Conservation (phyloP, 805 yeast genomes). For the Nakazawaea populi region DNA sequence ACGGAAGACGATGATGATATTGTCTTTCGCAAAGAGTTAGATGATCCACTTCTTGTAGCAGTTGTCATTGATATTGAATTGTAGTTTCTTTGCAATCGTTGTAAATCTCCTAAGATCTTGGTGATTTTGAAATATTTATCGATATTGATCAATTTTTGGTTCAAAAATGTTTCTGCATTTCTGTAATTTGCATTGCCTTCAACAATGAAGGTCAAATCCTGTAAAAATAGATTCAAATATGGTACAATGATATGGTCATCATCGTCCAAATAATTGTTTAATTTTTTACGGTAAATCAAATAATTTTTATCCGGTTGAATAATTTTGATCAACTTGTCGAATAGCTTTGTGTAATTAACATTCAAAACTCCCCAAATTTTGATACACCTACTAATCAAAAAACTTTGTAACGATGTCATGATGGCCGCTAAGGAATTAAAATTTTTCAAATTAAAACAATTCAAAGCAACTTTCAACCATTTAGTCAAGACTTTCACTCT, state of each 20-base stretch:
- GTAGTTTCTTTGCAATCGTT: constrained; percentile 62
- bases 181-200: constrained; percentile 76
- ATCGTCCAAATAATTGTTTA: constrained; percentile 44
- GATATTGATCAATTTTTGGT: constrained; percentile 59
- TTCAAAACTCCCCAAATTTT: constrained; percentile 52
- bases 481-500: constrained; percentile 52
- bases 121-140: constrained; percentile 70
- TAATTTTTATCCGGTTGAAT: constrained; percentile 75
- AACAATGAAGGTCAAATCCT: constrained; percentile 73
- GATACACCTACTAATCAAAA: constrained; percentile 57
- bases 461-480: constrained; percentile 71
- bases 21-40: constrained; percentile 20
- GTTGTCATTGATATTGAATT: constrained; percentile 16
- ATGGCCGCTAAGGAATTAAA: constrained; percentile 77
- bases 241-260: constrained; percentile 65
- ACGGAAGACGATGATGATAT: constrained; percentile 25
- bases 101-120: constrained; percentile 59
- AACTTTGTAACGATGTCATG: constrained; percentile 70
- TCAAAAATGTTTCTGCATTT: constrained; percentile 49
- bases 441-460: constrained; percentile 67
- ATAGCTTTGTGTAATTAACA: constrained; percentile 55
- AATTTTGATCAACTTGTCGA: constrained; percentile 57
- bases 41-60: constrained; percentile 16
- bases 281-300: constrained; percentile 57
- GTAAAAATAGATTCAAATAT: constrained; percentile 66